Conservation (phyloP, 225 moss, liverwort and hornwort species). For the Sphagnum contortum region DNA sequence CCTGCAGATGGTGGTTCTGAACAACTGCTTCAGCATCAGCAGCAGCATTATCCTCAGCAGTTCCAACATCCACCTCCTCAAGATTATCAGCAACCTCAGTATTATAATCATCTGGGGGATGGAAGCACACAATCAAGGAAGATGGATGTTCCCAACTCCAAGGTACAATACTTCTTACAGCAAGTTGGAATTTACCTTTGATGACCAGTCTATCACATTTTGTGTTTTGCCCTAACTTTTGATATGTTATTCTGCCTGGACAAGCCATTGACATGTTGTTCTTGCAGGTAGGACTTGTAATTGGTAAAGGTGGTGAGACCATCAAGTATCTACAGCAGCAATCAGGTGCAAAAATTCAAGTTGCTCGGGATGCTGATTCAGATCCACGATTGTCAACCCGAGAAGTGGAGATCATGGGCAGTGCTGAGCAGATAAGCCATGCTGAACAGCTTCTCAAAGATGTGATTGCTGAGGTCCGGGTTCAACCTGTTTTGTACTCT, state of each 20-base stretch:
- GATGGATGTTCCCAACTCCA: conserved; percentile 93
- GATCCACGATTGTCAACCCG: conserved; percentile 86
- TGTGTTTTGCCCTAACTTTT: not conserved
- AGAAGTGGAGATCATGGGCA: conserved; percentile 97
- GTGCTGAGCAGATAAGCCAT: conserved; percentile 78
- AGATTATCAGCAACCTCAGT: conserved; percentile 59
- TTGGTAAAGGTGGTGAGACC: conserved; percentile 97
- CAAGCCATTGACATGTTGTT: too few relatives aligned
- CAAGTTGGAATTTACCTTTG: too few relatives aligned
- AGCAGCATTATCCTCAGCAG: conserved; percentile 60
- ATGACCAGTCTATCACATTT: too few relatives aligned
- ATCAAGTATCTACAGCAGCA: conserved; percentile 96
- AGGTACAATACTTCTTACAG: conserved; percentile 25
- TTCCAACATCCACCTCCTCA: conserved; percentile 50
- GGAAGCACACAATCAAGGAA: conserved; percentile 68
- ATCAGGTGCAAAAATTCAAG: conserved; percentile 96
- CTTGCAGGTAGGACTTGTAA: conserved; percentile 85
- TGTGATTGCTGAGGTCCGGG: conserved; percentile 93
- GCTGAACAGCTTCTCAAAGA: conserved; percentile 99
- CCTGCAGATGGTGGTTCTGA: conserved; percentile 20
- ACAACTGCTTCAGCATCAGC: conserved; percentile 35
- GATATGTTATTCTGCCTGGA: too few relatives aligned
- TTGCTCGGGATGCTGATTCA: conserved; percentile 90
- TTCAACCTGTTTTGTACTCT: too few relatives aligned
- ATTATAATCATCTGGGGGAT: conserved; percentile 74